These are phyloP conservation scores for Fusarium sp. DNA, from an alignment of 2,329 filamentous ascomycete species.

Conservation along the genomic window DNA sequence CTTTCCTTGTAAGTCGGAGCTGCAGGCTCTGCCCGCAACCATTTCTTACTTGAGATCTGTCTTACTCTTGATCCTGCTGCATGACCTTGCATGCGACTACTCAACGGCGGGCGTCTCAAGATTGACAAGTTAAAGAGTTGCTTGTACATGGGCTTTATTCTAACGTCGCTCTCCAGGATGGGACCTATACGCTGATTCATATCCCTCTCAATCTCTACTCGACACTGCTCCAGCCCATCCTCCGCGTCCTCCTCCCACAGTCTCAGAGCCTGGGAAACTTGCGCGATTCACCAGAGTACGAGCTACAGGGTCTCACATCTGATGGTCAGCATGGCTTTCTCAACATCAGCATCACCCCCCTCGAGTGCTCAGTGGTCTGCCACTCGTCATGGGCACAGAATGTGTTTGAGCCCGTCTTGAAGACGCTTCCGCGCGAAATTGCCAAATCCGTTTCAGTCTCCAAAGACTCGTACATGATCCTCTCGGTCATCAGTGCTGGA, in stretches of 20 bases:
- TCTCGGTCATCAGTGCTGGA: slow-evolving; percentile 90
- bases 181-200: slow-evolving; percentile 88
- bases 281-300: slow-evolving; percentile 50
- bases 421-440: slow-evolving; percentile 67
- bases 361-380: slow-evolving; percentile 94
- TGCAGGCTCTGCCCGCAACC: background rate
- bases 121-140: background rate
- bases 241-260: slow-evolving; percentile 84
- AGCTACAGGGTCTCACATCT: slow-evolving; percentile 60
- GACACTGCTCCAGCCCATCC: slow-evolving; percentile 84
- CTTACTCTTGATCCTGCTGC: background rate
- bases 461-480: slow-evolving; percentile 85
- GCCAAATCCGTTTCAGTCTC: slow-evolving; percentile 77
- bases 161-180: slow-evolving; percentile 72
- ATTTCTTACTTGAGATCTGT: background rate
- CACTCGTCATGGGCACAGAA: slow-evolving; percentile 78
- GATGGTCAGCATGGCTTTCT: slow-evolving; percentile 81
- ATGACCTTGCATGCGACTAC: background rate
- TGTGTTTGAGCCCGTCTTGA: slow-evolving; percentile 80
- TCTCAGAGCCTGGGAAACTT: slow-evolving; percentile 56
- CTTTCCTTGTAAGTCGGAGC: slow-evolving; percentile 64
- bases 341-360: slow-evolving; percentile 91
- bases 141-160: slow-evolving; percentile 17
- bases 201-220: slow-evolving; percentile 85
- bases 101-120: background rate